Evolutionary conservation across 192 early-diverging fungal species (phyloP), one percentile per base, ranked within the genome.

Genomic region (Cetraspora pellucida): DNA sequence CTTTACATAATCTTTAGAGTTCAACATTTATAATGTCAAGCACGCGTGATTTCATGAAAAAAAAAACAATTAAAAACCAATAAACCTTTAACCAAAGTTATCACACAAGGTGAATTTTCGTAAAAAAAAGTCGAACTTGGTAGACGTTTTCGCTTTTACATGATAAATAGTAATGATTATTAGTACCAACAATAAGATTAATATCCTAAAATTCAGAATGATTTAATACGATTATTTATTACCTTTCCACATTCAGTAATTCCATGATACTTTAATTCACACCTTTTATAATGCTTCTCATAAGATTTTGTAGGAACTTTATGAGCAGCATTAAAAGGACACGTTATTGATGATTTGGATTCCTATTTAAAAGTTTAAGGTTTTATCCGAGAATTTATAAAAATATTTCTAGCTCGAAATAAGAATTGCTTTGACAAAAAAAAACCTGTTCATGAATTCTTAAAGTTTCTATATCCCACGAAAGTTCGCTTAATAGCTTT

Each of bases 91-190:
- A 74, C 55, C n/a, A 74, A 30, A 10, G 70, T 74, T 46, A 78
- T 37, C 10, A 78, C 77, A 14, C 58, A 37, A 21, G 77, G 25
- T 10, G 77, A 10, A 37, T 78, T 37, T 23, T 50, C 14, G 21
- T 78, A 78, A 55, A 57, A 78, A 17, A 60, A 78, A 28, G 44
- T 57, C 13, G 77, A 78, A 73, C 77, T 78, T 74, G 77, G 77
- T 8, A 78, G 31, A 49, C 63, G 31, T 17, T 55, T 55, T 11
- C 60, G 19, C 74, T 75, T 19, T 27, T 74, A 37, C 0, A 17
- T 25, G 11, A 37, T 70, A 23, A 10, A 31, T 10, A 16, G 13
- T 2, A 65, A 23, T 74, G 16, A 68, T 27, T 54, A 54, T 31
- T 37, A 16, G 8, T 70, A 70, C 46, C 13, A 14, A 55, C 14